A percentile compares a stretch with the other conserved stretches of the same genome.
These are phyloP conservation scores for Euphorbia pulcherrima DNA, from an alignment of 345 rosid species.

Conservation along the genomic window DNA sequence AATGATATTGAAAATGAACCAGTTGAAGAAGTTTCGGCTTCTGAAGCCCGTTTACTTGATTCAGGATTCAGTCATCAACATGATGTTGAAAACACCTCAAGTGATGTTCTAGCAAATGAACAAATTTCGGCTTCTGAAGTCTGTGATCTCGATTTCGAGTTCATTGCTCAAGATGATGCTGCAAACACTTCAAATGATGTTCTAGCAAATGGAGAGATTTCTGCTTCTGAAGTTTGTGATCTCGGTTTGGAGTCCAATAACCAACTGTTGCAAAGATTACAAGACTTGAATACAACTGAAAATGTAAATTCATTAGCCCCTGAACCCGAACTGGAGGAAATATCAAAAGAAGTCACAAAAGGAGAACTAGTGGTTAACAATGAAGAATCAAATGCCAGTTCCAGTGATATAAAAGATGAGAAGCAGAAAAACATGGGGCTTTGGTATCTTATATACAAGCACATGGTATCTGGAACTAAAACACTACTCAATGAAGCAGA, in stretches of 20 bases:
- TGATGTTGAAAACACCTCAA: constrained; percentile 5
- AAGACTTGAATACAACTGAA: constrained; percentile 7
- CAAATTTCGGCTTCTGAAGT: constrained; percentile 20
- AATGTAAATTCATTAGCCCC: constrained; percentile 9
- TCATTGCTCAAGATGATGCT: not conserved
- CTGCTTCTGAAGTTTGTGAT: constrained; percentile 18
- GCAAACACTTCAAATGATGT: constrained; percentile 12
- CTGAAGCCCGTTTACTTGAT: constrained; percentile 10
- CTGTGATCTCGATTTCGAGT: constrained; percentile 3
- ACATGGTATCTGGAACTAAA: constrained; percentile 24
- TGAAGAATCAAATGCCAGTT: constrained; percentile 23
- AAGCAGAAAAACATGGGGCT: constrained; percentile 45
- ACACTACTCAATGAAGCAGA: constrained; percentile 15
- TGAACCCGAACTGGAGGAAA: constrained; percentile 7
- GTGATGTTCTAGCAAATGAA: constrained; percentile 14
- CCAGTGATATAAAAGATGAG: constrained; percentile 27
- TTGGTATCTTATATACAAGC: constrained; percentile 32
- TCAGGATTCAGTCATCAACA: not conserved
- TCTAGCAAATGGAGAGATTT: constrained; percentile 7
- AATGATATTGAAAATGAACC: too few species aligned
- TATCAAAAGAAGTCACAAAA: constrained; percentile 27
- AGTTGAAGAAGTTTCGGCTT: too few species aligned
- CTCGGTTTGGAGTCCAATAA: constrained; percentile 7
- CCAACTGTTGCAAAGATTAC: not conserved
- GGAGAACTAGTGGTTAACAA: constrained; percentile 21